Conservation (phyloP, 768 basidiomycete species). For the Cantharellus cinnabarinus region DNA sequence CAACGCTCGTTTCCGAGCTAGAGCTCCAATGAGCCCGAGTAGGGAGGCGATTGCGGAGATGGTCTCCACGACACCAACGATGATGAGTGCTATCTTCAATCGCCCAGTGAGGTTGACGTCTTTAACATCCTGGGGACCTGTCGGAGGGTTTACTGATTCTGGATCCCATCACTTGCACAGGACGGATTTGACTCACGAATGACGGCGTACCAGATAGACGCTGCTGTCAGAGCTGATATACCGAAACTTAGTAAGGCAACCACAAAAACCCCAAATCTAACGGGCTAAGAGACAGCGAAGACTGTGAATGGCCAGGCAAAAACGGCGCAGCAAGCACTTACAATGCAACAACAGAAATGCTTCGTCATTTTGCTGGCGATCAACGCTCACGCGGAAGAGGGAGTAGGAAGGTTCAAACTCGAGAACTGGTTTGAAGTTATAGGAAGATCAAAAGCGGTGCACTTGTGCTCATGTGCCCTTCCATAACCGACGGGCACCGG, state of each 20-base stretch:
- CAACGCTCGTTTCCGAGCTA: background rate
- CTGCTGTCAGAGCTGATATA: background rate
- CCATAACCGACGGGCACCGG: too few relatives aligned
- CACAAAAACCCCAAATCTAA: background rate
- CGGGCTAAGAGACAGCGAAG: background rate
- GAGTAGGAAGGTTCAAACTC: too few relatives aligned
- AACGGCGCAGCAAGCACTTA: background rate
- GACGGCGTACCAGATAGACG: background rate
- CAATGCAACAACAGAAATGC: slow-evolving; percentile 1
- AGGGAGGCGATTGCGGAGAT: background rate
- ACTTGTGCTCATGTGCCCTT: too few relatives aligned
- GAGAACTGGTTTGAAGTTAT: too few relatives aligned
- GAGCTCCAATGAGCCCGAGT: background rate
- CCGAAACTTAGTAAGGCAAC: background rate
- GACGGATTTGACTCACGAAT: background rate
- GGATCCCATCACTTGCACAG: background rate
- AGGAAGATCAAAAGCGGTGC: too few relatives aligned
- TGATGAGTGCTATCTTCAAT: background rate
- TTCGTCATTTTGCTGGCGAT: background rate
- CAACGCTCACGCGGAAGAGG: too few relatives aligned
- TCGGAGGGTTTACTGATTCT: background rate
- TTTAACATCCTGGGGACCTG: background rate
- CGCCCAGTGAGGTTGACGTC: background rate
- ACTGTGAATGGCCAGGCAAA: background rate
- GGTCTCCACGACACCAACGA: background rate